Percentiles rank a stretch among this genome's conserved stretches.
Conservation (phyloP, 2,329 filamentous ascomycete species). For the Thyridium curvatum region DNA sequence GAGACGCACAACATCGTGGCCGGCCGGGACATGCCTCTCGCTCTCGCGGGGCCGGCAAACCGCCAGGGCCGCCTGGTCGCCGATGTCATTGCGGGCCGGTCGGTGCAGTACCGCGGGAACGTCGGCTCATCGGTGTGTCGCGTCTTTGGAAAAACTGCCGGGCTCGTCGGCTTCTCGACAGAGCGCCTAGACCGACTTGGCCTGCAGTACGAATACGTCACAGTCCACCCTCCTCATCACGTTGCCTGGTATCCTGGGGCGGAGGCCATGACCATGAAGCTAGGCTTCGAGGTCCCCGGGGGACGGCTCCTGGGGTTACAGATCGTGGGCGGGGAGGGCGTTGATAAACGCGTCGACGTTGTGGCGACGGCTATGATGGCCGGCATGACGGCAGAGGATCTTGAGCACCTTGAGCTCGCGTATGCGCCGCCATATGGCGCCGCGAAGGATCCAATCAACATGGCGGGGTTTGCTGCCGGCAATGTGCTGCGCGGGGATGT, state of each 20-base stretch:
- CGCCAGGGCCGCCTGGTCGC: slow-evolving; percentile 16
- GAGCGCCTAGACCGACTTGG: slow-evolving; percentile 5
- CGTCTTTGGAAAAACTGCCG: slow-evolving; percentile 14
- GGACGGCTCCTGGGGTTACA: slow-evolving; percentile 16
- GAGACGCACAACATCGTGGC: slow-evolving; percentile 13
- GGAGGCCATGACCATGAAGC: slow-evolving; percentile 11
- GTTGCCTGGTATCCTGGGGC: slow-evolving; percentile 16
- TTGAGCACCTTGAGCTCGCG: slow-evolving; percentile 17
- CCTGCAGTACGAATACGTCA: slow-evolving; percentile 10
- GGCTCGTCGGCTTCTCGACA: slow-evolving; percentile 12
- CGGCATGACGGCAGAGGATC: slow-evolving; percentile 16
- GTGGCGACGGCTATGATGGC: slow-evolving; percentile 15
- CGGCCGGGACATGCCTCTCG: slow-evolving; percentile 6
- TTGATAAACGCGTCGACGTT: slow-evolving; percentile 17
- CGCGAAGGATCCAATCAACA: slow-evolving; percentile 19
- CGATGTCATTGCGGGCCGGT: slow-evolving; percentile 14
- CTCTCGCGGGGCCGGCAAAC: slow-evolving; percentile 18
- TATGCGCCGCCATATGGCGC: slow-evolving; percentile 18
- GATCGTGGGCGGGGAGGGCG: slow-evolving; percentile 8
- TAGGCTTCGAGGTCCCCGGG: slow-evolving; percentile 10
- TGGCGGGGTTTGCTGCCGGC: slow-evolving; percentile 17
- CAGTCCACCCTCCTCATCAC: slow-evolving; percentile 17
- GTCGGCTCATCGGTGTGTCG: slow-evolving; percentile 15
- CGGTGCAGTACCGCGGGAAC: slow-evolving; percentile 12
- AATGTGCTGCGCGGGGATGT: slow-evolving; percentile 17